These are phyloP conservation scores for Pyrenochaeta sp. DNA, from an alignment of 2,329 filamentous ascomycete genomes.

Conservation along the genomic window DNA sequence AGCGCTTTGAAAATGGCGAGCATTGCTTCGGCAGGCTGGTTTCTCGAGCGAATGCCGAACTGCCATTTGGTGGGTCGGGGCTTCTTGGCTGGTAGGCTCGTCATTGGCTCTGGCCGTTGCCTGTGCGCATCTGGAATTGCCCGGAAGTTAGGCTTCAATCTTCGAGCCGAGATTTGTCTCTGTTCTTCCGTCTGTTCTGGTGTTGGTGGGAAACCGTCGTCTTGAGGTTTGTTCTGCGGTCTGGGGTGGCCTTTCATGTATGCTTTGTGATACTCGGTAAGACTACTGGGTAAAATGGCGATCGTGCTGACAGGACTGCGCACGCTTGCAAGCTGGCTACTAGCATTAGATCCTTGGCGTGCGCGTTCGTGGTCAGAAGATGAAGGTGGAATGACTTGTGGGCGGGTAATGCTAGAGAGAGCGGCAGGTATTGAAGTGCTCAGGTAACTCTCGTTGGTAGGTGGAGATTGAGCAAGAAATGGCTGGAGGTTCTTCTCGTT, in stretches of 20 bases:
- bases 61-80: constrained; percentile 91
- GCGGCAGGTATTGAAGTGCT: constrained; percentile 43
- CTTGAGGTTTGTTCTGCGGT: constrained; percentile 28
- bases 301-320: constrained; percentile 75
- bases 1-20: constrained; percentile 94
- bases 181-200: constrained; percentile 62
- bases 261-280: constrained; percentile 89
- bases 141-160: constrained; percentile 85
- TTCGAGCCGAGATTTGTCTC: constrained; percentile 80
- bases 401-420: constrained; percentile 42
- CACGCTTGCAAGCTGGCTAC: constrained; percentile 47
- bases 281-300: constrained; percentile 87
- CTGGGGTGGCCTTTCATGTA: constrained; percentile 76
- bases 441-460: constrained; percentile 52
- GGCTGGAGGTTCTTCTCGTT: constrained; percentile 60
- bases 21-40: constrained; percentile 92
- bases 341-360: constrained; percentile 56
- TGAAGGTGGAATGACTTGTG: constrained; percentile 38
- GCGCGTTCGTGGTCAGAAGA: constrained; percentile 49
- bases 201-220: constrained; percentile 50
- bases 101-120: constrained; percentile 64
- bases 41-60: constrained; percentile 94
- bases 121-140: constrained; percentile 67
- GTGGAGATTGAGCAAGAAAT: constrained; percentile 66
- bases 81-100: constrained; percentile 70